Evolutionary conservation across 306 rosid species (phyloP), one percentile per base, ranked within the genome.

Genomic region (Quercus berberidifolia): DNA sequence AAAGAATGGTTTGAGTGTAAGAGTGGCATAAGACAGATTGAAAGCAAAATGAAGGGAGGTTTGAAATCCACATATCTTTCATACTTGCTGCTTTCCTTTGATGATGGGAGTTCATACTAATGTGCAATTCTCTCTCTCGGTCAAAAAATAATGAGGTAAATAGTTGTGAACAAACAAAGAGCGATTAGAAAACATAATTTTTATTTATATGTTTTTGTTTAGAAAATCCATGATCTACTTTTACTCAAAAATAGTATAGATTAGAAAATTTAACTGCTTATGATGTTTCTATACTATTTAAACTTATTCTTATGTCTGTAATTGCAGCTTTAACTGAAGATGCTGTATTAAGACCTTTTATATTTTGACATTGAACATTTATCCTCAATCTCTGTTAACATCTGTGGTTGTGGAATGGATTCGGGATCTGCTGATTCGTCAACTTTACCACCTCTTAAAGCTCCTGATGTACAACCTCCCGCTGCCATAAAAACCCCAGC

Each of bases 391-490:
- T 78, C 76, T 58, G 55, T 38, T 54, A 74, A 74, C n/a, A 64
- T 73, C 71, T 59, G 75, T 74, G 67, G 31, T 21, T 49, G 80
- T 77, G 74, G 69, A 83, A 95, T 95, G 99, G 97, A 95, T 82
- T 79, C 92, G 26, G 90, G 76, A 78, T 56, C 94, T 68, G 75
- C 83, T 38, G 91, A 86, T 81, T 87, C 87, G 9, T 54, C 88
- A n/a, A 59, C 68, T 70, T 74, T 73, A 25, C 84, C 90, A 68
- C 83, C 83, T 57, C 75, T 79, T 54, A 80, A 80, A 55, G 87
- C 82, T 77, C 57, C 74, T 2, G 83, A 74, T 43, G 83, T 69
- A 17, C 79, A 78, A 52, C 83, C 86, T 64, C 84, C 92, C 43
- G 85, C 77, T 57, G 57, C 72, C 51, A 67, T 55, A 52, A 81